These are phyloP conservation scores for Vanderwaltozyma polyspora DNA, from an alignment of 805 yeast genomes.

Conservation along the genomic window DNA sequence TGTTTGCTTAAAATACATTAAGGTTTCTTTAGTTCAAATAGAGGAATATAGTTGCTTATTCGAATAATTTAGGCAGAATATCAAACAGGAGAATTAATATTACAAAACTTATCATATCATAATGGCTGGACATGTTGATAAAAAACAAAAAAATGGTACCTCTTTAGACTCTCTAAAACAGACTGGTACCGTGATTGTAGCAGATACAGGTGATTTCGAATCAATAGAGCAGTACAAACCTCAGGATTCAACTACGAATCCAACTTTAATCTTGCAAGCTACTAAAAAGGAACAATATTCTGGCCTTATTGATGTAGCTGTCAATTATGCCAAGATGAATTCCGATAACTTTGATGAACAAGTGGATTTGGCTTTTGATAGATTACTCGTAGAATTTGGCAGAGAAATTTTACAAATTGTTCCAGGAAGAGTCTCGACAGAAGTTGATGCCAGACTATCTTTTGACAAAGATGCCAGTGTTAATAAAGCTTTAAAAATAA, in stretches of 20 bases:
- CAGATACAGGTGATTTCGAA: conserved; percentile 98
- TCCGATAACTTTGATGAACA: conserved; percentile 41
- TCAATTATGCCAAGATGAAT: conserved; percentile 62
- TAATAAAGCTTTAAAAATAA: conserved; percentile 83
- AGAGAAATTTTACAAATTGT: conserved; percentile 83
- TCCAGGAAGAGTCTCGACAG: conserved; percentile 98
- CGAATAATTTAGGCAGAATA: too few relatives aligned
- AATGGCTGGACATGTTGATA: conserved; percentile 1
- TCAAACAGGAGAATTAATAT: too few relatives aligned
- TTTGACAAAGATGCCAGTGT: conserved; percentile 91
- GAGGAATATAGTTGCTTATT: too few relatives aligned
- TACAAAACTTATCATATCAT: too few relatives aligned
- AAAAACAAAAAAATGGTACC: conserved; percentile 31
- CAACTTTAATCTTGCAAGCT: conserved; percentile 92
- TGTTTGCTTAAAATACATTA: too few relatives aligned
- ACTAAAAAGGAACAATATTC: conserved; percentile 81
- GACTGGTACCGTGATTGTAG: conserved; percentile 88
- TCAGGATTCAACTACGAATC: conserved; percentile 98
- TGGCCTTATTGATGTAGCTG: conserved; percentile 75
- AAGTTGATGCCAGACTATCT: conserved; percentile 96
- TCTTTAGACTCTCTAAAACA: conserved; percentile 88
- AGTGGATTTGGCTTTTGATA: conserved; percentile 72
- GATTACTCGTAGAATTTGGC: conserved; percentile 93
- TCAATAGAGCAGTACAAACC: conserved; percentile 95
- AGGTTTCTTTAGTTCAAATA: too few relatives aligned